Evolutionary conservation across 1,284 basidiomycete species (phyloP).

Genomic region (Irpex sp.): DNA sequence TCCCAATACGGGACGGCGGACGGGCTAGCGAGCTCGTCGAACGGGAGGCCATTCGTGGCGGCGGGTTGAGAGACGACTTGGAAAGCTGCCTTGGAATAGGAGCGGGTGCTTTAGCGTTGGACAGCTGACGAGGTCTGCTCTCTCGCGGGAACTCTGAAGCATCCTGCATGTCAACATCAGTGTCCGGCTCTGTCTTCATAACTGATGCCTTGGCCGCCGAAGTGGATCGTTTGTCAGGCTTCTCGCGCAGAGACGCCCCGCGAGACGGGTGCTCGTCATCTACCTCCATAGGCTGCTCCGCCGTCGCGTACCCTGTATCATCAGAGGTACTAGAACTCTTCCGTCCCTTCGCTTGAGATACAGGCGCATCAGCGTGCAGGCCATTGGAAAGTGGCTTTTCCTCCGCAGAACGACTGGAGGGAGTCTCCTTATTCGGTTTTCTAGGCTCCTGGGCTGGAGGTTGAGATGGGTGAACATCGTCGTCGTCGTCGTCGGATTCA

Average conservation of each 20-base stretch:
- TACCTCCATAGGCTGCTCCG: conserved; percentile 22
- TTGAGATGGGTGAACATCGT: not conserved
- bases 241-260: not conserved
- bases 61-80: not conserved
- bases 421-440: conserved; percentile 4
- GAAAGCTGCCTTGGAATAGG: not conserved
- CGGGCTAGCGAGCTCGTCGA: not conserved
- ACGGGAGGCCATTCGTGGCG: not conserved
- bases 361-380: not conserved
- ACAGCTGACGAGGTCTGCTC: not conserved
- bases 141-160: not conserved
- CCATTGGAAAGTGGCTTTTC: not conserved
- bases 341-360: conserved; percentile 5
- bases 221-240: not conserved
- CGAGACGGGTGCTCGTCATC: conserved; percentile 9
- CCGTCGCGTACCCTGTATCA: conserved; percentile 28
- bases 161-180: not conserved
- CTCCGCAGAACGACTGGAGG: not conserved
- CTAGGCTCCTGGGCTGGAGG: not conserved
- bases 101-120: not conserved
- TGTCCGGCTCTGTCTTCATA: not conserved
- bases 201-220: no score
- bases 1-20: not conserved
- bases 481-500: conserved; percentile 5
- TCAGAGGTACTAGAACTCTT: conserved; percentile 24